Evolutionary conservation across 345 rosid genomes (phyloP).

Genomic region (Lepidium sativum): DNA sequence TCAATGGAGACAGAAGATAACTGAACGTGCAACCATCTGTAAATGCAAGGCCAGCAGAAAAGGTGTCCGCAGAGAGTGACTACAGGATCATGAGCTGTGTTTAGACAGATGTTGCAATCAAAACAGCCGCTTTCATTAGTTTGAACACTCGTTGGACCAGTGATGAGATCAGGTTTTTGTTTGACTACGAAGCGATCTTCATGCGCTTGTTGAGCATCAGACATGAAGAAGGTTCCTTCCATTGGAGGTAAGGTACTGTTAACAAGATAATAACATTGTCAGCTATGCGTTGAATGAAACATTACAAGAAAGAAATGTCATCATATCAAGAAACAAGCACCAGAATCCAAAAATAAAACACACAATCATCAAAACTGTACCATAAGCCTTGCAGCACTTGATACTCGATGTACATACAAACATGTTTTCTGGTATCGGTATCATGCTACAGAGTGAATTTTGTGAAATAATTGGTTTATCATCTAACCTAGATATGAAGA

Average conservation of each 20-base stretch:
- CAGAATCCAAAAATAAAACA: neutral
- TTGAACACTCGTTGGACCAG: slow-evolving; percentile 1
- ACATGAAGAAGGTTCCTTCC: slow-evolving; percentile 35
- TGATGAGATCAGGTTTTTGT: slow-evolving; percentile 32
- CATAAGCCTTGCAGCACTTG: neutral
- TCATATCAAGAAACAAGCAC: neutral
- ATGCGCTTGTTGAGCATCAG: slow-evolving; percentile 28
- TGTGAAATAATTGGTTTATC: neutral
- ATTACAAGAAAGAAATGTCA: neutral
- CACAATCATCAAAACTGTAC: neutral
- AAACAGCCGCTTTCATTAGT: slow-evolving; percentile 36
- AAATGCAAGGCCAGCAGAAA: slow-evolving; percentile 87
- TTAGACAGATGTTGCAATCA: slow-evolving; percentile 76
- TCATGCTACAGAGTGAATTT: neutral
- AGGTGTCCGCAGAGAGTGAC: slow-evolving; percentile 86
- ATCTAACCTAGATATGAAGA: neutral
- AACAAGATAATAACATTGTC: neutral
- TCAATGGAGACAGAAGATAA: slow-evolving; percentile 33
- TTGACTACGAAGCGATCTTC: slow-evolving; percentile 20
- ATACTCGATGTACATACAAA: neutral
- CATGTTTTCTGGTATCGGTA: neutral
- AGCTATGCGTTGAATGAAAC: neutral
- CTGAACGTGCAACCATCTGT: slow-evolving; percentile 31
- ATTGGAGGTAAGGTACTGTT: slow-evolving; percentile 28
- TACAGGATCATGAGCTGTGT: slow-evolving; percentile 60